Conservation (phyloP, 1,284 basidiomycete species). For the Cryptococcus sp. region DNA sequence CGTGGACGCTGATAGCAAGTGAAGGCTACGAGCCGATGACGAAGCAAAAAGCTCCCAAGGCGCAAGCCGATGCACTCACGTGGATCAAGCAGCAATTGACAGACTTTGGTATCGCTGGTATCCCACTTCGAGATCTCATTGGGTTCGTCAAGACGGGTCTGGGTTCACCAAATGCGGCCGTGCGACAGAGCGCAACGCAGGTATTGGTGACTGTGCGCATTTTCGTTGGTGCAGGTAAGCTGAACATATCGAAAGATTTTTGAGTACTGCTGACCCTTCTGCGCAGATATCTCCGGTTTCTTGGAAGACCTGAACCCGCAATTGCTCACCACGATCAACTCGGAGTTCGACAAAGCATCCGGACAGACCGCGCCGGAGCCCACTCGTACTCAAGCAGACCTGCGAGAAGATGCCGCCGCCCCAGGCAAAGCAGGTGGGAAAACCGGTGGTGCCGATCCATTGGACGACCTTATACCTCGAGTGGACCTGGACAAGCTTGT, state of each 20-base stretch:
- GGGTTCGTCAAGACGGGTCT: constrained; percentile 86
- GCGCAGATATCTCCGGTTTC: constrained; percentile 81
- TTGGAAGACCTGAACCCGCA: constrained; percentile 94
- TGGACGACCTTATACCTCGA: constrained; percentile 93
- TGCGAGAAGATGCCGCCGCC: constrained; percentile 58
- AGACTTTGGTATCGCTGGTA: constrained; percentile 91
- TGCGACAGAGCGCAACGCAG: constrained; percentile 94
- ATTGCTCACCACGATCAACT: constrained; percentile 83
- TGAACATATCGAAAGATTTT: background rate
- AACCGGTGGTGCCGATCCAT: constrained; percentile 62
- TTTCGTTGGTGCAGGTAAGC: constrained; percentile 84
- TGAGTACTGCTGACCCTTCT: constrained; percentile 1
- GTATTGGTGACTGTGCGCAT: constrained; percentile 87
- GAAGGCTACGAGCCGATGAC: constrained; percentile 85
- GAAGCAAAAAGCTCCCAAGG: constrained; percentile 97
- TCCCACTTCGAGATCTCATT: constrained; percentile 81
- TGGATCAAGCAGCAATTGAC: constrained; percentile 87
- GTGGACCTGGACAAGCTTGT: constrained; percentile 89
- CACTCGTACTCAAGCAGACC: constrained; percentile 71
- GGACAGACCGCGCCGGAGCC: constrained; percentile 78
- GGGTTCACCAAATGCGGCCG: constrained; percentile 91
- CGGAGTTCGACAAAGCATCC: constrained; percentile 93
- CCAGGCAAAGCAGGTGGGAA: constrained; percentile 56
- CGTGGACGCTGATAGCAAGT: background rate
- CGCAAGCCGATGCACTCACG: constrained; percentile 83